Evolutionary conservation across 257 asterid genomes (phyloP).

Genomic region (Verbascum thapsus): DNA sequence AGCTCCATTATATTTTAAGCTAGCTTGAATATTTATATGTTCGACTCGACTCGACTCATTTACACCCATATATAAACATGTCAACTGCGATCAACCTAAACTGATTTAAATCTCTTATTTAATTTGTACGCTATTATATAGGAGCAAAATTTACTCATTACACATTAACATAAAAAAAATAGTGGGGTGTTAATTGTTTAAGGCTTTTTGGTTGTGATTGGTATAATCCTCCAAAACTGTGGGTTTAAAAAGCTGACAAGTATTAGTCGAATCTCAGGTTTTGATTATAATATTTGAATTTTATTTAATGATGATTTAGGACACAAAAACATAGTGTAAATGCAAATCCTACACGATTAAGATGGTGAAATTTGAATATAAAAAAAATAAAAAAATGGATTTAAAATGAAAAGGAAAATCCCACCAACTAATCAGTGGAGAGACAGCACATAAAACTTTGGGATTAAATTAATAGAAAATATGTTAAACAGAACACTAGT

Average conservation of each 20-base stretch:
- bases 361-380: slow-evolving; percentile 29
- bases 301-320: background rate
- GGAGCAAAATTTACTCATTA: no score
- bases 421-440: slow-evolving; percentile 49
- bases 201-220: slow-evolving; percentile 19
- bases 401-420: slow-evolving; percentile 33
- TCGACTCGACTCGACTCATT: no score
- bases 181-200: slow-evolving; percentile 35
- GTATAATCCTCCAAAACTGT: slow-evolving; percentile 31
- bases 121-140: no score
- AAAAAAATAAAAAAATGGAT: slow-evolving; percentile 16
- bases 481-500: slow-evolving; percentile 4
- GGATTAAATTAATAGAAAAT: slow-evolving; percentile 3
- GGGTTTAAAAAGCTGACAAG: slow-evolving; percentile 41
- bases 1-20: no score
- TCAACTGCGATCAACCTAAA: no score
- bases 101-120: no score
- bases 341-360: slow-evolving; percentile 38
- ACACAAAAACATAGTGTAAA: background rate
- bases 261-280: slow-evolving; percentile 32
- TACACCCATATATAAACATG: no score
- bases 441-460: slow-evolving; percentile 31
- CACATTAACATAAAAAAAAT: no score
- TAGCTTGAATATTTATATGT: no score
- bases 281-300: background rate